These are phyloP conservation scores for Mycena citricolor DNA, from an alignment of 1,284 basidiomycete genomes.

Conservation along the genomic window DNA sequence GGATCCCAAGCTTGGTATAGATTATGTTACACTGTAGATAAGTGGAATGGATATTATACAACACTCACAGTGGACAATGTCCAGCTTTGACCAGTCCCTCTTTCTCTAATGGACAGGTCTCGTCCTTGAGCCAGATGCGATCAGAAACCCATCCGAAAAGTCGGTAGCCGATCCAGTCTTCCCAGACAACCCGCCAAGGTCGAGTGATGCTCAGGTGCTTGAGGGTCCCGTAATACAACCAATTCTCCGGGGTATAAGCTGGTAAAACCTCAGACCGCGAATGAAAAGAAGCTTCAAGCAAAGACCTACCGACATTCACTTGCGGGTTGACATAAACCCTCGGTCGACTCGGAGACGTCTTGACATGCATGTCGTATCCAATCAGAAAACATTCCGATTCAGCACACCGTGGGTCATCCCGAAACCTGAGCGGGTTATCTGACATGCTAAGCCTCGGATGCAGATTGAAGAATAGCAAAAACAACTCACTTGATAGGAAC, in stretches of 20 bases:
- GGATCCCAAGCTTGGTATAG: no score
- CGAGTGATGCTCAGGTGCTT: slow-evolving; percentile 21
- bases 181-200: slow-evolving; percentile 24
- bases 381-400: slow-evolving; percentile 25
- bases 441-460: slow-evolving; percentile 12
- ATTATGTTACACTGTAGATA: no score
- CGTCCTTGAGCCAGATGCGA: slow-evolving; percentile 22
- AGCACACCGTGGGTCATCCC: slow-evolving; percentile 19
- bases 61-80: slow-evolving; percentile 3
- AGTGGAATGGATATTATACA: no score
- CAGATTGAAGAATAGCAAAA: not conserved
- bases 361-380: slow-evolving; percentile 24
- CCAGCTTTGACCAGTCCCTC: slow-evolving; percentile 21
- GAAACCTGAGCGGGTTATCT: slow-evolving; percentile 10
- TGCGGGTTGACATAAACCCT: slow-evolving; percentile 22
- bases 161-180: slow-evolving; percentile 25
- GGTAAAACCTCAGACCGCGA: not conserved
- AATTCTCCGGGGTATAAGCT: slow-evolving; percentile 24
- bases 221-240: slow-evolving; percentile 22
- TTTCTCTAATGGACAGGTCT: slow-evolving; percentile 18
- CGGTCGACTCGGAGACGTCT: slow-evolving; percentile 20
- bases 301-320: slow-evolving; percentile 19
- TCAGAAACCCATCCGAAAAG: slow-evolving; percentile 24
- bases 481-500: slow-evolving; percentile 10
- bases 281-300: not conserved